Percentiles rank a stretch among this genome's conserved stretches.
phyloP scores from a whole-genome alignment of 106 monocot species.

The Alisma plantagoaquatica region DNA sequence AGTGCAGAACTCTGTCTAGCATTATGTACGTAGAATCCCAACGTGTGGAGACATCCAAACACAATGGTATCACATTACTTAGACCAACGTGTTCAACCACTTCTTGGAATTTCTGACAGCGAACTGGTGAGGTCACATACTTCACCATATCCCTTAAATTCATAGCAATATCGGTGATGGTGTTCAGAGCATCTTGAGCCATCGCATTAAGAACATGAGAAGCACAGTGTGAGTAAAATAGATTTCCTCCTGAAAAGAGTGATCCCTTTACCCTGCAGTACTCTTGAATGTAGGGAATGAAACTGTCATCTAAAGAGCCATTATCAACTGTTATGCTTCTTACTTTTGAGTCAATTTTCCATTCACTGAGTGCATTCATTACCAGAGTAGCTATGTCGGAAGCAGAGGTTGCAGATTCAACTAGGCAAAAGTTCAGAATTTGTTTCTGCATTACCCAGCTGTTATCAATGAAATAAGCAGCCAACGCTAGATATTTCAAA shows the following conservation, averaged over 20 bases:
- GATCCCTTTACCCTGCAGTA: conserved; percentile 21
- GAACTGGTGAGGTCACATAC: conserved; percentile 50
- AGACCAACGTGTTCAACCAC: conserved; percentile 27
- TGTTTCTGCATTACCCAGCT: conserved; percentile 64
- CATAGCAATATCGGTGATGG: conserved; percentile 17
- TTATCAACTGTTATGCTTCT: conserved; percentile 39
- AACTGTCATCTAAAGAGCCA: conserved; percentile 23
- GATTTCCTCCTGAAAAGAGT: conserved; percentile 39
- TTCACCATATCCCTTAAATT: conserved; percentile 43
- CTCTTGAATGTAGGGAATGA: conserved; percentile 30
- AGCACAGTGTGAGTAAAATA: conserved; percentile 49
- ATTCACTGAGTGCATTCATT: conserved; percentile 42
- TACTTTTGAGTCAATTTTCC: conserved; percentile 52
- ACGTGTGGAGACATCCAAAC: conserved; percentile 33
- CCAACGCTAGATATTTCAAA: conserved; percentile 27
- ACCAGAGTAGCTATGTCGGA: conserved; percentile 28
- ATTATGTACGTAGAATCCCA: conserved; percentile 67
- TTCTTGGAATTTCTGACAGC: conserved; percentile 36
- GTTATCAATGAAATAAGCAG: conserved; percentile 66
- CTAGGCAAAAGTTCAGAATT: conserved; percentile 40
- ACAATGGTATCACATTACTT: conserved; percentile 25
- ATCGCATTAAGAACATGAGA: conserved; percentile 44
- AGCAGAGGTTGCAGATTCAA: conserved; percentile 21
- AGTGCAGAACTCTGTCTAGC: conserved; percentile 53
- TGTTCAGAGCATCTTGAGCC: conserved; percentile 39